These are phyloP conservation scores for Athelia sp. DNA, from an alignment of 1,284 basidiomycete genomes.

Conservation along the genomic window DNA sequence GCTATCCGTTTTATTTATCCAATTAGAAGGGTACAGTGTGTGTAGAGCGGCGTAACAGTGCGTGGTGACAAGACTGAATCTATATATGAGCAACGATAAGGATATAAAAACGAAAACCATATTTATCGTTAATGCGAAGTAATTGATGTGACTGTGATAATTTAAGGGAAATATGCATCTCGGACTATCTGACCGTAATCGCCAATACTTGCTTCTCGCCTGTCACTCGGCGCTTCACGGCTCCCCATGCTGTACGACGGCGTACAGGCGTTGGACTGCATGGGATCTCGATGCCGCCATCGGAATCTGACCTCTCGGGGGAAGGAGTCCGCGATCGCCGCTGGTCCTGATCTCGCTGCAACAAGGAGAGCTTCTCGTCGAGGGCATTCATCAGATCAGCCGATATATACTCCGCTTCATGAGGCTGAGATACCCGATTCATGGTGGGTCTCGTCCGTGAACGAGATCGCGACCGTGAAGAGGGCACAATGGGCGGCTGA, in stretches of 20 bases:
- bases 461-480: background rate
- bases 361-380: background rate
- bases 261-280: background rate
- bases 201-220: background rate
- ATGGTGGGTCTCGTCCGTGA: background rate
- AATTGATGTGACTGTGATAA: too few relatives aligned
- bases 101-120: too few relatives aligned
- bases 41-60: background rate
- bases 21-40: background rate
- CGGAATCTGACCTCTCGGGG: background rate
- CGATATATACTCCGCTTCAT: background rate
- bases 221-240: background rate
- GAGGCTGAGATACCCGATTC: background rate
- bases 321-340: background rate
- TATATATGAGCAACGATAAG: background rate
- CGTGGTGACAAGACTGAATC: background rate
- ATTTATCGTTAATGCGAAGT: too few relatives aligned
- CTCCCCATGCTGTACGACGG: background rate
- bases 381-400: background rate
- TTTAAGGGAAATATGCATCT: background rate
- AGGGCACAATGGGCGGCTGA: too few relatives aligned
- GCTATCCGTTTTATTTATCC: background rate
- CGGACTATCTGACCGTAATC: background rate
- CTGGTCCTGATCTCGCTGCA: background rate
- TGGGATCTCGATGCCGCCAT: background rate